These are phyloP conservation scores for Suhomyces guaymorum DNA, from an alignment of 1,139 yeast genomes.

Conservation along the genomic window DNA sequence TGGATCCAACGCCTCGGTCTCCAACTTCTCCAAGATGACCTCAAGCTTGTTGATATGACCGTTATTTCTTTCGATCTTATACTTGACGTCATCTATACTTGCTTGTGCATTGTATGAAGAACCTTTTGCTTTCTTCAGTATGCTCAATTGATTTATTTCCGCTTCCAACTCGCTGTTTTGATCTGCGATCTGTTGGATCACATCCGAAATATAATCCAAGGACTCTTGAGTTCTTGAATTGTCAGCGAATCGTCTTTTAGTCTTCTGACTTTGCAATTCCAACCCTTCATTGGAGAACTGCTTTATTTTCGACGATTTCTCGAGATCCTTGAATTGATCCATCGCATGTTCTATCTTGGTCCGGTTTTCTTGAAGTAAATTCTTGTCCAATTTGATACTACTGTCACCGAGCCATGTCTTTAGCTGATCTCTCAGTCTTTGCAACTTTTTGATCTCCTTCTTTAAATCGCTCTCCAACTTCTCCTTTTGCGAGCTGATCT, in stretches of 20 bases:
- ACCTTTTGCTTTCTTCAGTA: slow-evolving; percentile 54
- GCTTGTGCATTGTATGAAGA: slow-evolving; percentile 45
- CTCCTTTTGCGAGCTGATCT: slow-evolving; percentile 88
- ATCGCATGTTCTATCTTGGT: slow-evolving; percentile 85
- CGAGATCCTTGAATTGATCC: slow-evolving; percentile 96
- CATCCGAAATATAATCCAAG: slow-evolving; percentile 66
- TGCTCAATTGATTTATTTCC: slow-evolving; percentile 60
- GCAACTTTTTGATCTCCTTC: slow-evolving; percentile 93
- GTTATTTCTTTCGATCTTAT: slow-evolving; percentile 70
- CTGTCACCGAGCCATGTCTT: slow-evolving; percentile 93
- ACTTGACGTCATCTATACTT: slow-evolving; percentile 61
- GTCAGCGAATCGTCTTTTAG: slow-evolving; percentile 43
- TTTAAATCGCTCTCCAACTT: slow-evolving; percentile 91
- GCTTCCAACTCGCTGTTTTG: slow-evolving; percentile 82
- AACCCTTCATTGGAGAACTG: slow-evolving; percentile 95
- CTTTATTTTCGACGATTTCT: slow-evolving; percentile 91
- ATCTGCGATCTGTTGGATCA: slow-evolving; percentile 78
- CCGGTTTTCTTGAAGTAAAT: slow-evolving; percentile 71
- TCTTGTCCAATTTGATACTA: slow-evolving; percentile 88
- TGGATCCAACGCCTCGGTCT: slow-evolving; percentile 80
- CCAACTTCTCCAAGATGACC: slow-evolving; percentile 71
- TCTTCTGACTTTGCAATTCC: slow-evolving; percentile 57
- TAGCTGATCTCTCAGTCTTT: slow-evolving; percentile 91
- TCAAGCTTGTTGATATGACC: slow-evolving; percentile 82
- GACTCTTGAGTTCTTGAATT: slow-evolving; percentile 73